phyloP scores from a whole-genome alignment of 306 rosid genomes.

The Benincasa hispida region DNA sequence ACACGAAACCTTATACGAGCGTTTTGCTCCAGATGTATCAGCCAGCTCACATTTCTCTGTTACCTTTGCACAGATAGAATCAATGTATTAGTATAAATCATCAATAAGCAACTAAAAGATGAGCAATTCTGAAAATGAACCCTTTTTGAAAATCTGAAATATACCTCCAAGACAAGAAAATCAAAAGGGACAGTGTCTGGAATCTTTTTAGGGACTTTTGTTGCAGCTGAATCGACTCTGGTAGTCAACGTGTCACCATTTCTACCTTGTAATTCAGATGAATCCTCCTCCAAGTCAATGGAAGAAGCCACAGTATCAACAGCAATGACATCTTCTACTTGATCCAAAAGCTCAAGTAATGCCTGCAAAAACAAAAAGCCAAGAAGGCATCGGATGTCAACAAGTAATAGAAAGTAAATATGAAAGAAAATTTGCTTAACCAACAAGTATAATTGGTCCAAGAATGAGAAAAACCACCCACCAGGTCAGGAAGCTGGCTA shows the following conservation, averaged over 20 bases:
- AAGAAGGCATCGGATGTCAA: not conserved
- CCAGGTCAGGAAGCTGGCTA: not conserved
- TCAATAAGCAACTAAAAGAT: constrained; percentile 6
- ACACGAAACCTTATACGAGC: constrained; percentile 57
- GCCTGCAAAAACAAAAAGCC: constrained; percentile 34
- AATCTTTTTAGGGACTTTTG: constrained; percentile 10
- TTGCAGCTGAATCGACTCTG: constrained; percentile 18
- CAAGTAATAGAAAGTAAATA: not conserved
- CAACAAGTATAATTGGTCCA: not conserved
- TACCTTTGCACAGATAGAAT: constrained; percentile 33
- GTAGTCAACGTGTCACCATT: constrained; percentile 16
- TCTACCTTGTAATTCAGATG: constrained; percentile 26
- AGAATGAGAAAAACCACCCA: not conserved
- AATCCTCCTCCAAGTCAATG: constrained; percentile 19
- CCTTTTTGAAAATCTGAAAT: not conserved
- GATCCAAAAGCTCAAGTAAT: constrained; percentile 91
- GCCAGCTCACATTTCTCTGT: constrained; percentile 39
- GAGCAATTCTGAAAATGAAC: not conserved
- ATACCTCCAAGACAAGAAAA: constrained; percentile 91
- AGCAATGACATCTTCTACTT: constrained; percentile 79
- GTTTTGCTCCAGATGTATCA: constrained; percentile 33
- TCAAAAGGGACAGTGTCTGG: constrained; percentile 15
- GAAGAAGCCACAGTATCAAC: constrained; percentile 34
- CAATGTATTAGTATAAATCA: constrained; percentile 5
- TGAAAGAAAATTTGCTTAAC: not conserved